phyloP scores from a whole-genome alignment of 2,329 filamentous ascomycete species.

The Tolypocladium inflatum region DNA sequence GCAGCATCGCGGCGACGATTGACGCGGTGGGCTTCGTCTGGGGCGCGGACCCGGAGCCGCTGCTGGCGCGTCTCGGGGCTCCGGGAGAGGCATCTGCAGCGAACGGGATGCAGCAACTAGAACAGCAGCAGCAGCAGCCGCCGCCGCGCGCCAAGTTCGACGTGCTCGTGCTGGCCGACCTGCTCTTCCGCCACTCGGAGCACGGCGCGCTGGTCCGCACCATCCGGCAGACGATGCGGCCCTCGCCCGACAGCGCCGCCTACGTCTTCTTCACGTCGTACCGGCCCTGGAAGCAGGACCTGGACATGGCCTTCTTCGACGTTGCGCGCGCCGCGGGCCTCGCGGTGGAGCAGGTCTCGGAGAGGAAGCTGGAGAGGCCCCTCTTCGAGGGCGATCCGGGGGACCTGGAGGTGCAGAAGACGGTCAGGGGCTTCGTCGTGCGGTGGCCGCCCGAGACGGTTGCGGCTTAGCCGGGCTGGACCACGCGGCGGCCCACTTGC shows the following conservation, averaged over 20 bases:
- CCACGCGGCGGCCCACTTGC: background rate
- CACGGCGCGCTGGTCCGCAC: slow-evolving; percentile 69
- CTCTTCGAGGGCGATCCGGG: slow-evolving; percentile 87
- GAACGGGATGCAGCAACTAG: background rate
- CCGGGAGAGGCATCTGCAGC: background rate
- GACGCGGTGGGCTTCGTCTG: slow-evolving; percentile 70
- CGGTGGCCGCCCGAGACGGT: slow-evolving; percentile 47
- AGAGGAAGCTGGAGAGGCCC: slow-evolving; percentile 73
- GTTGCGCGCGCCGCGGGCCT: slow-evolving; percentile 63
- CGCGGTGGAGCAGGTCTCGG: slow-evolving; percentile 67
- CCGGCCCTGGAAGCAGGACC: slow-evolving; percentile 77
- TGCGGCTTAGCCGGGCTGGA: background rate
- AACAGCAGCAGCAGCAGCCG: slow-evolving; percentile 4
- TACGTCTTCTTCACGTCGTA: slow-evolving; percentile 94
- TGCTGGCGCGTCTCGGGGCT: slow-evolving; percentile 49
- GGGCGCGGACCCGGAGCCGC: slow-evolving; percentile 54
- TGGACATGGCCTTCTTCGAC: slow-evolving; percentile 82
- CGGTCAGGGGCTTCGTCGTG: slow-evolving; percentile 70
- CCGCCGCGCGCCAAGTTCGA: slow-evolving; percentile 49
- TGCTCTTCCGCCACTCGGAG: slow-evolving; percentile 86
- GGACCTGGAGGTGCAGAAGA: slow-evolving; percentile 70
- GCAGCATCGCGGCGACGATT: slow-evolving; percentile 26
- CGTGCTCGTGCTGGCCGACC: slow-evolving; percentile 74
- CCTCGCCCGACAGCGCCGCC: slow-evolving; percentile 46
- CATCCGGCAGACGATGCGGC: slow-evolving; percentile 57